Base-by-base conservation (phyloP, 352 stramenopile genomes). In the Pythium folliculosum region DNA sequence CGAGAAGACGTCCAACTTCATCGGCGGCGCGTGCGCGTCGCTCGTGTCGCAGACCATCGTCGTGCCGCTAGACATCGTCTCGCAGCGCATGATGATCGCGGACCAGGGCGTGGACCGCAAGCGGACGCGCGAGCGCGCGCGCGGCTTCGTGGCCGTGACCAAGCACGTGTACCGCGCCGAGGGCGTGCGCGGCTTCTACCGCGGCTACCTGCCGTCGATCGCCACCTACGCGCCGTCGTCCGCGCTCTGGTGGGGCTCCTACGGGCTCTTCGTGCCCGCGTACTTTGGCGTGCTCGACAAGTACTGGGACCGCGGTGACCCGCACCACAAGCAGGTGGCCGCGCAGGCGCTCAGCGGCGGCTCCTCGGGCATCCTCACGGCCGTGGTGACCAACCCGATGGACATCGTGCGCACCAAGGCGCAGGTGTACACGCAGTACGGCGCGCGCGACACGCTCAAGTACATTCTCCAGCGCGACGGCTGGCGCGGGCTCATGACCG, bases 51-150 rank as follows among this genome's bases (percentile, higher is more conserved):
- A 96, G 77, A 95, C 86, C 38, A 77, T 96, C 37, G 84, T 96
- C 50, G 88, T 96, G 47, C 86, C 88, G 51, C 77, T 96, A 16
- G 89, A 96, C 69, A 94, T 96, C 58, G 88, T 96, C 61, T 94
- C 86, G 50, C 89, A 96, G 65, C 82, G 82, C 57, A 92, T 96
- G 85, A 96, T 96, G 89, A 84, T 96, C 48, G 86, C 80, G 63
- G 84, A 81, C 27, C 88, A 96, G 70, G 86, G 86, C 47, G 70
- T 83, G 49, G 70, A 89, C 63, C 74, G 75, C 63, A 80, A 83
- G 72, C 32, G 32, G 5, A 90, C 79, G 3, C 73, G 81, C 43
- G 80, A 90, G 62, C 77, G 75, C 19, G 63, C 80, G 21, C 78
- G 81, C 35, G 80, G 87, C 4, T 85, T 95, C 44, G 3, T 93